Evolutionary conservation across 1,284 basidiomycete species (phyloP).

Genomic region (Takashimella koratensis): DNA sequence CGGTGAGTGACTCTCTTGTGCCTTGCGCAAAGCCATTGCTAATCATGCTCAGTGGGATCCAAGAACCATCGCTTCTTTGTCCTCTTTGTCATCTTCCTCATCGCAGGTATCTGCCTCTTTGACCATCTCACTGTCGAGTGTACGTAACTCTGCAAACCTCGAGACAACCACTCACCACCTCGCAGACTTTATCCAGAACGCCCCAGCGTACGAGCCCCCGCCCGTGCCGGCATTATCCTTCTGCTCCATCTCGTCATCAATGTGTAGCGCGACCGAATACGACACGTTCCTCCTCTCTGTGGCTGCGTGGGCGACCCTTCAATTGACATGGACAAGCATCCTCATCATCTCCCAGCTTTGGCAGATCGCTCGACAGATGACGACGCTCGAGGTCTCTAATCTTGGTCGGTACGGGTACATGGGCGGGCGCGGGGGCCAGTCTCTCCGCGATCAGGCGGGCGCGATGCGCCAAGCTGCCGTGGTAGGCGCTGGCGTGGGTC

Average conservation of each 20-base stretch:
- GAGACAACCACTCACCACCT: not conserved
- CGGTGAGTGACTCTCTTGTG: slow-evolving; percentile 55
- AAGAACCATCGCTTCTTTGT: slow-evolving; percentile 95
- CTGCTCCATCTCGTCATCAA: slow-evolving; percentile 64
- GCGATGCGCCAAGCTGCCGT: slow-evolving; percentile 37
- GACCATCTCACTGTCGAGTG: slow-evolving; percentile 77
- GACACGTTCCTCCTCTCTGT: slow-evolving; percentile 84
- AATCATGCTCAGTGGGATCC: slow-evolving; percentile 65
- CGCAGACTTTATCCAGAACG: slow-evolving; percentile 46
- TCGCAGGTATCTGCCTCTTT: slow-evolving; percentile 73
- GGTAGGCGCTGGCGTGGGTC: slow-evolving; percentile 42
- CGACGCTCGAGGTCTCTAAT: slow-evolving; percentile 92
- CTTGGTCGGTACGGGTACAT: slow-evolving; percentile 93
- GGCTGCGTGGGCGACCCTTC: slow-evolving; percentile 78
- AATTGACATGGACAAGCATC: slow-evolving; percentile 87
- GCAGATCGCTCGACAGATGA: slow-evolving; percentile 93
- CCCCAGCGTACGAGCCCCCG: slow-evolving; percentile 48
- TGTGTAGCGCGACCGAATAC: slow-evolving; percentile 62
- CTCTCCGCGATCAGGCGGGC: slow-evolving; percentile 47
- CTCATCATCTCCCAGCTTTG: slow-evolving; percentile 81
- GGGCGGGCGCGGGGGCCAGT: slow-evolving; percentile 75
- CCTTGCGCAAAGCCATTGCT: not conserved
- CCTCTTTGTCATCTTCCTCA: slow-evolving; percentile 78
- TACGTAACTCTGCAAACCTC: slow-evolving; percentile 53
- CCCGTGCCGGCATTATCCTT: slow-evolving; percentile 51